Base-by-base conservation (phyloP, 768 basidiomycete genomes). In the Calocera cornea region DNA sequence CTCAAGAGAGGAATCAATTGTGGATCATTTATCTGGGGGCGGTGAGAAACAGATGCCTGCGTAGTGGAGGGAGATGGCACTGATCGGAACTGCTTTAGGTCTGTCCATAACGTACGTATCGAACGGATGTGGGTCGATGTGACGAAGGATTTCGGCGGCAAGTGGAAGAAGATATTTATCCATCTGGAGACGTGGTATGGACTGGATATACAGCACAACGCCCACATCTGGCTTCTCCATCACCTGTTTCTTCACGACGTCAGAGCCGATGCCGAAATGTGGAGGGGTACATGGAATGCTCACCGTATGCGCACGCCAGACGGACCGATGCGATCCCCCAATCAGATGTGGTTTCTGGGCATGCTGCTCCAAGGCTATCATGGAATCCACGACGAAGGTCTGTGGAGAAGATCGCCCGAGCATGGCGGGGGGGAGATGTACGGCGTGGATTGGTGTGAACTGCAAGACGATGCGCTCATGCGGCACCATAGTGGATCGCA, bases 381-480 rank as follows among this genome's bases (percentile, higher is more conserved):
- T 16, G 54, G 54, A 27, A 2, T 60, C 2, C 2, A 33, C 14
- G 54, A 60, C 10, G 19, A 33, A 5, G 19, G 5, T 31, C 27
- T 29, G 11, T 60, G 54, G 54, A 19, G 54, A 24, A 8, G 14
- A n/a, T n/a, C n/a, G n/a, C n/a, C n/a, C 31, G 31, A 27, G 2
- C 14, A 60, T 27, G 19, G 14, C 54, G 31, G 10, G 54, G 7
- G 27, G 2, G 64, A 64, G 1, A 34, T 47, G 1, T 74, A 67
- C 60, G 74, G 74, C 31, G 47, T 73, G 12, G 72, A 74, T 41
- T 73, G 72, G 74, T 71, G 71, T 8, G 72, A 24, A 0, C 14
- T 69, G 1, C 65, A 69, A 1, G 69, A 72, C 47, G 60, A 64
- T 3, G 33, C 22, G 10, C 34, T 73, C 1, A 71, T 71, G 69